Percentiles rank a stretch among this genome's conserved stretches.
These are phyloP conservation scores for Musa itinerans DNA, from an alignment of 176 grass and related monocot species.

Conservation along the genomic window DNA sequence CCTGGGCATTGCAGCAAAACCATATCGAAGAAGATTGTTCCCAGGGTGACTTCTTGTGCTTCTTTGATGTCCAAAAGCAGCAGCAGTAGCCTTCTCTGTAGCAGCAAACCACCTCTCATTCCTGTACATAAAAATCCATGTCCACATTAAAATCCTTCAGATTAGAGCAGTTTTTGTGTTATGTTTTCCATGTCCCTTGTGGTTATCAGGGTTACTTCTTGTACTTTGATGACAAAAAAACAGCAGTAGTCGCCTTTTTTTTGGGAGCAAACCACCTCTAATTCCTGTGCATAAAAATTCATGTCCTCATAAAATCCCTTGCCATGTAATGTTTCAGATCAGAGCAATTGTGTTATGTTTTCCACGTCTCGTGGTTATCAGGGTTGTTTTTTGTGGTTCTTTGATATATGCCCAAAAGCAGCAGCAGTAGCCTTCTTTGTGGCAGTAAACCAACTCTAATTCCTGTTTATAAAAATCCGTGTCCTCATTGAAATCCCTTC, in stretches of 20 bases:
- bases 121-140: constrained; percentile 15
- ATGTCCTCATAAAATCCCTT: not conserved
- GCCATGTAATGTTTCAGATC: too few species aligned
- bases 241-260: not conserved
- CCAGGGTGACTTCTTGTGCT: constrained; percentile 39
- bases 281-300: constrained; percentile 12
- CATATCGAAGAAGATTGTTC: constrained; percentile 43
- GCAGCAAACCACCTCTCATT: constrained; percentile 24
- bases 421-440: too few species aligned
- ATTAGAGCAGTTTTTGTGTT: not conserved
- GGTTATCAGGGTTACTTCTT: not conserved
- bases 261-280: constrained; percentile 20
- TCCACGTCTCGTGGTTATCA: too few species aligned
- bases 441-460: too few species aligned
- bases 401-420: too few species aligned
- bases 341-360: too few species aligned
- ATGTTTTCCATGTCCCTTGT: not conserved
- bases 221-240: not conserved
- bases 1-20: constrained; percentile 32
- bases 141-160: not conserved
- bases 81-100: constrained; percentile 14
- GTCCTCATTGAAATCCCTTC: too few species aligned
- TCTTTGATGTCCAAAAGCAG: constrained; percentile 29
- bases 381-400: too few species aligned
- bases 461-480: too few species aligned